These are phyloP conservation scores for Dalbergia cultrata DNA, from an alignment of 306 rosid species.

Conservation along the genomic window DNA sequence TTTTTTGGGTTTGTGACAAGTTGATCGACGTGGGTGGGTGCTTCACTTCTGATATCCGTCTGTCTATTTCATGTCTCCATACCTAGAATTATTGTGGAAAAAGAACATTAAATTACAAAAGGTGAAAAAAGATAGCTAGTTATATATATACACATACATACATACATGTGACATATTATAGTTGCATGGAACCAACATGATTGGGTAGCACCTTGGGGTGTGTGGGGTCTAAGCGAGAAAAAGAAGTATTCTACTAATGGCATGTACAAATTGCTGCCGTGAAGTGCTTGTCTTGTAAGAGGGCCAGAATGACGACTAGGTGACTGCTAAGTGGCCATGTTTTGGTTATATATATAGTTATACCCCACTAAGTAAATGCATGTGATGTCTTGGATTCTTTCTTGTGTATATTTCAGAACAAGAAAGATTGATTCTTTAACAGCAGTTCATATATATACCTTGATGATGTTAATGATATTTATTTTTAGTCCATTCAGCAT, in stretches of 20 bases:
- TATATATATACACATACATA: background rate
- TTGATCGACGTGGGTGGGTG: slow-evolving; percentile 12
- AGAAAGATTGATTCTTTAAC: slow-evolving; percentile 9
- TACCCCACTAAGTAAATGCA: background rate
- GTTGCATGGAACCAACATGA: slow-evolving; percentile 32
- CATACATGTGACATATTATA: background rate
- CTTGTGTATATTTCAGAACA: background rate
- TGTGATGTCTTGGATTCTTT: slow-evolving; percentile 35
- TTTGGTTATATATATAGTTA: background rate
- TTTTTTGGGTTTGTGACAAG: background rate
- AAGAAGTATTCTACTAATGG: background rate
- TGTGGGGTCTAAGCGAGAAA: background rate
- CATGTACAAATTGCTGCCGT: background rate
- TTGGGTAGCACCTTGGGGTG: slow-evolving; percentile 21
- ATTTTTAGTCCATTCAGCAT: slow-evolving; percentile 40
- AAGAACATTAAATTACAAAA: slow-evolving; percentile 30
- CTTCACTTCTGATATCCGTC: slow-evolving; percentile 27
- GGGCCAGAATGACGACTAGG: slow-evolving; percentile 7
- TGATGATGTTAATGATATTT: slow-evolving; percentile 6
- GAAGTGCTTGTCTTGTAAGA: background rate
- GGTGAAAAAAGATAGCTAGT: background rate
- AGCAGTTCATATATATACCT: slow-evolving; percentile 16
- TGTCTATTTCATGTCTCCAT: slow-evolving; percentile 7
- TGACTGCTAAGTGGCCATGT: background rate
- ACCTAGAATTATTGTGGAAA: background rate